Evolutionary conservation across 2,329 filamentous ascomycete genomes (phyloP), one percentile per base, ranked within the genome.

Genomic region (Didymella lethalis): DNA sequence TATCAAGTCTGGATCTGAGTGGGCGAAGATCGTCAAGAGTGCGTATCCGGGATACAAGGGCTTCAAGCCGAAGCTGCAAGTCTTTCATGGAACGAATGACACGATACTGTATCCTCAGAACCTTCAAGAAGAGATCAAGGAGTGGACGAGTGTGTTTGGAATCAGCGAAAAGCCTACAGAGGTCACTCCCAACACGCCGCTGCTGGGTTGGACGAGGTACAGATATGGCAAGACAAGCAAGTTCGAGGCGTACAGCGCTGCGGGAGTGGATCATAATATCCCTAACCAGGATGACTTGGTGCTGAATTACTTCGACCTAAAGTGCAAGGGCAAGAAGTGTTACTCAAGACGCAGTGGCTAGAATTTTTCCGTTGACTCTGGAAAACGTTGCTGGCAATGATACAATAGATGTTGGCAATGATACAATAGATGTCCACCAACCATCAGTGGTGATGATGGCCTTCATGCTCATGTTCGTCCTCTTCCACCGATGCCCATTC

Each of bases 401-500:
- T 29, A 11, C 20, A 16, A 26, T 36, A 16, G 2, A 4, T 18
- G 5, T 32, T 23, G 6, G 20, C 6, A 40, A 32, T 8, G 28
- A 11, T 29, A 11, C 20, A 16, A 26, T 36, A 16, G 2, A 4
- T 18, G 5, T 32, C 20, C 6, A 16, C 3, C 29, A 20, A n/a
- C 26, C 18, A 2, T 41, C 20, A 40, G 11, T 28, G 43, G 41
- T 59, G 56, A 20, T 47, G 41, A 46, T 59, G 56, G 3, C 50
- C 47, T 41, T 59, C 57, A 43, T 60, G 57, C 18, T 69, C 52
- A 41, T 60, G 57, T 10, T 69, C 65, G 5, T 72, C 72, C 10
- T 69, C 69, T 26, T 69, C 76, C 0, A 79, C 77, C 0, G 78
- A 74, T 3, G 77, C 78, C 66, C 82, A 79, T 26, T 77, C 79